Base-by-base conservation (phyloP, 2,329 filamentous ascomycete genomes). In the Cryphonectria parasitica region DNA sequence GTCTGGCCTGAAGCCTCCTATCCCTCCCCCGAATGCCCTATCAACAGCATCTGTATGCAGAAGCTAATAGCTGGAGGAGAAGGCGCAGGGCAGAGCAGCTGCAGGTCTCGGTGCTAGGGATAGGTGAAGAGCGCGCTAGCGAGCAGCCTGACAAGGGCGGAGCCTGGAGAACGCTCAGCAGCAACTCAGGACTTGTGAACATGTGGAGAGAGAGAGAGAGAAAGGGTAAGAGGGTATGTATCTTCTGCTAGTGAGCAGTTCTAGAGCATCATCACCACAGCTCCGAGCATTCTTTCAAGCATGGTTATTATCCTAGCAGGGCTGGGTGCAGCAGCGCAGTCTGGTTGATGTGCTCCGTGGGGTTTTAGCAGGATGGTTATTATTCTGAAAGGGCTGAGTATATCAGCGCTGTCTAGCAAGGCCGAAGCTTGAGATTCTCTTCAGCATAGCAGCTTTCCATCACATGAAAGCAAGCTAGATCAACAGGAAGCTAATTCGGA, bases 281-380 rank as follows among this genome's bases (percentile, higher is more conserved):
- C 5, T 11, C 28, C n/a, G 54, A 31, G n/a, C n/a, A 58, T 58
- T 34, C 28, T 34, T 58, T 13, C 54, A 66, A 58, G 34, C 66
- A 63, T 68, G 58, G 58, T 68, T 31, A 34, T 63, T 54, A 68
- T 68, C 58, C 66, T 25, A 22, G 43, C 58, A 68, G 66, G 66
- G 58, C 66, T n/a, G n/a, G n/a, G n/a, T n/a, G n/a, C n/a, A n/a
- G n/a, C n/a, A n/a, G n/a, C n/a, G n/a, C n/a, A n/a, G n/a, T n/a
- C n/a, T n/a, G n/a, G n/a, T n/a, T n/a, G n/a, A n/a, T n/a, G n/a
- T n/a, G n/a, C n/a, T n/a, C n/a, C n/a, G n/a, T n/a, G n/a, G n/a
- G n/a, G n/a, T n/a, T n/a, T n/a, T n/a, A n/a, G n/a, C n/a, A n/a
- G n/a, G n/a, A n/a, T n/a, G n/a, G n/a, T n/a, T n/a, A n/a, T n/a